These are phyloP conservation scores for Serpula lacrymans DNA, from an alignment of 768 basidiomycete species.

Conservation along the genomic window DNA sequence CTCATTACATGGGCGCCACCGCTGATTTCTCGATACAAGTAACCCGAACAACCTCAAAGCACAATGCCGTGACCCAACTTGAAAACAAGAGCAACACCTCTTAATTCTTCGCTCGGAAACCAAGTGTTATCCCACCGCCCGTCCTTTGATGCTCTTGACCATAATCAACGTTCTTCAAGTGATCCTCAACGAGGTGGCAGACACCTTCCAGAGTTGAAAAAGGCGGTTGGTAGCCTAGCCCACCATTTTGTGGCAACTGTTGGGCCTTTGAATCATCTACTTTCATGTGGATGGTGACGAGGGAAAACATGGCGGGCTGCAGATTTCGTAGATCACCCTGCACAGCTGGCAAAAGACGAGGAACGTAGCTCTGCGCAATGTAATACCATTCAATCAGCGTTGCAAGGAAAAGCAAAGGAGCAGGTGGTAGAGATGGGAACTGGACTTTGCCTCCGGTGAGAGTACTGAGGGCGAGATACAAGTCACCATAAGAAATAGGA, in stretches of 20 bases:
- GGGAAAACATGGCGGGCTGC: constrained; percentile 36
- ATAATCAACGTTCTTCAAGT: constrained; percentile 12
- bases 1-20: no score
- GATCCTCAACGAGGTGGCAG: constrained; percentile 33
- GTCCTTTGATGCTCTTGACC: not conserved
- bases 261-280: constrained; percentile 40
- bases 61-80: not conserved
- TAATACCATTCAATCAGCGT: constrained; percentile 16
- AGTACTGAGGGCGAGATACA: constrained; percentile 26
- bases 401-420: constrained; percentile 12
- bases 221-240: constrained; percentile 32
- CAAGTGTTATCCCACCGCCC: no score
- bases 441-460: constrained; percentile 29
- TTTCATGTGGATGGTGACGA: constrained; percentile 32
- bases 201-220: constrained; percentile 31
- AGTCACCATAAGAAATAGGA: constrained; percentile 33
- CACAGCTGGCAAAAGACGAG: constrained; percentile 7
- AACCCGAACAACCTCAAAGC: no score
- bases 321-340: constrained; percentile 32
- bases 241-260: constrained; percentile 28
- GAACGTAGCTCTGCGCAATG: constrained; percentile 8
- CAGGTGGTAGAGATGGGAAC: constrained; percentile 30
- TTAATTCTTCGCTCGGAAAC: no score
- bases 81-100: no score
- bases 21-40: no score